These are phyloP conservation scores for Lachancea thermotolerans DNA, from an alignment of 805 yeast genomes.

Conservation along the genomic window DNA sequence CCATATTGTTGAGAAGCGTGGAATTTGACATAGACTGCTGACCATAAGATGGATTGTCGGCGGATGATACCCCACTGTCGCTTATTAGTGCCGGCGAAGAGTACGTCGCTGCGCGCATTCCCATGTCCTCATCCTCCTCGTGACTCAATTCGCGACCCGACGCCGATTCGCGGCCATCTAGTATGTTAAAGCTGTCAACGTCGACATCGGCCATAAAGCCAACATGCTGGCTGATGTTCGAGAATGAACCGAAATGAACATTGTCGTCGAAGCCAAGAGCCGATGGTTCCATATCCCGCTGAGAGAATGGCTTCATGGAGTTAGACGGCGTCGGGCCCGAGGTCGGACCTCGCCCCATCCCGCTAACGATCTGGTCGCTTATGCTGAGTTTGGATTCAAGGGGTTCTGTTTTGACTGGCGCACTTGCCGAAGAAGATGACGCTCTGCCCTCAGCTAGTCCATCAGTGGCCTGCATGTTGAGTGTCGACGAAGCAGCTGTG, in stretches of 20 bases:
- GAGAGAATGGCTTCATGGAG: conserved; percentile 1
- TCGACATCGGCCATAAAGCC: conserved; percentile 13
- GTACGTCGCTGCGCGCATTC: conserved; percentile 2
- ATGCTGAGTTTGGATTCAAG: background rate
- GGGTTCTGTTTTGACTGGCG: no score
- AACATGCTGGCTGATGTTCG: conserved; percentile 12
- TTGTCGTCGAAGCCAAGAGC: conserved; percentile 1
- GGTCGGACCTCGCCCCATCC: background rate
- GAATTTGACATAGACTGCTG: background rate
- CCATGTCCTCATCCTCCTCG: conserved; percentile 7
- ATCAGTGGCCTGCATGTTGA: no score
- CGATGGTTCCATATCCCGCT: background rate
- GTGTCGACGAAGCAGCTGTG: conserved; percentile 3
- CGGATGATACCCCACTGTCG: conserved; percentile 9
- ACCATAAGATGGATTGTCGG: conserved; percentile 1
- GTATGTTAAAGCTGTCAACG: conserved; percentile 2
- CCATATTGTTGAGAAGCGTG: conserved; percentile 1
- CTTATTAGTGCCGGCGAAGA: conserved; percentile 12
- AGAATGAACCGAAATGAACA: conserved; percentile 15
- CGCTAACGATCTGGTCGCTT: no score
- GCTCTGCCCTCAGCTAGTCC: no score
- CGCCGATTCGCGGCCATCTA: conserved; percentile 10
- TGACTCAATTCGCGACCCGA: conserved; percentile 4
- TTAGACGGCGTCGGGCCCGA: background rate
- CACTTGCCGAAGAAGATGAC: no score